A percentile compares a stretch with the other conserved stretches of the same genome.
phyloP scores from a whole-genome alignment of 2,329 filamentous ascomycete genomes.

The Dactylonectria estremocensis region DNA sequence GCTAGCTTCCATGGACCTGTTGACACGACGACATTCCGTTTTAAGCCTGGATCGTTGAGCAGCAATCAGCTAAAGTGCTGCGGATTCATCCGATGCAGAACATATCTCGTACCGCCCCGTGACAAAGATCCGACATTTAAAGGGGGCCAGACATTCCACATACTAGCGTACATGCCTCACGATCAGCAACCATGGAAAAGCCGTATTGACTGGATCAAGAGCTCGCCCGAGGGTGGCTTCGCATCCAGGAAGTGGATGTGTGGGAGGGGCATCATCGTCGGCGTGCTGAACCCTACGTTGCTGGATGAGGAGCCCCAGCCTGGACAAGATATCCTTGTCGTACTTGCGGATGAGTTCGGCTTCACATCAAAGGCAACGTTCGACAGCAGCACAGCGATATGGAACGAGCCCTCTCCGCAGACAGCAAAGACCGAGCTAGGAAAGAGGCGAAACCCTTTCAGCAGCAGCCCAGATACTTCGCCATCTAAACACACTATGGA shows the following conservation, averaged over 20 bases:
- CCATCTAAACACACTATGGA: constrained; percentile 16
- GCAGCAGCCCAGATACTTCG: constrained; percentile 22
- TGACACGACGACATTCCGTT: constrained; percentile 24
- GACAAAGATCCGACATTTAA: constrained; percentile 26
- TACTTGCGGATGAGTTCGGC: constrained; percentile 30
- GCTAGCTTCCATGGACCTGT: constrained; percentile 25
- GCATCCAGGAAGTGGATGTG: constrained; percentile 22
- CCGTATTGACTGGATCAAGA: constrained; percentile 21
- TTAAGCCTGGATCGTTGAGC: constrained; percentile 21
- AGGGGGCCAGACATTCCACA: constrained; percentile 28
- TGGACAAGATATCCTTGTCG: constrained; percentile 29
- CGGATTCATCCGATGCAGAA: constrained; percentile 26
- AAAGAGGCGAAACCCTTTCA: constrained; percentile 22
- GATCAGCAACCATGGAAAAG: constrained; percentile 29
- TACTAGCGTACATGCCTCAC: constrained; percentile 31
- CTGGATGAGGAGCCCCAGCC: constrained; percentile 26
- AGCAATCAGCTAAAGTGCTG: constrained; percentile 21
- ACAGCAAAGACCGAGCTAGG: constrained; percentile 19
- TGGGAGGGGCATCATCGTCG: constrained; percentile 26
- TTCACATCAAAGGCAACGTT: constrained; percentile 21
- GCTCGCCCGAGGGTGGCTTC: constrained; percentile 25
- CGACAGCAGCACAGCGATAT: constrained; percentile 5
- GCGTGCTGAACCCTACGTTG: constrained; percentile 22
- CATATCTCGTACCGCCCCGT: constrained; percentile 22
- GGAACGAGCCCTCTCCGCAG: constrained; percentile 17